phyloP scores from a whole-genome alignment of 176 grass and related monocot genomes.

The Coix lacrymajobi region DNA sequence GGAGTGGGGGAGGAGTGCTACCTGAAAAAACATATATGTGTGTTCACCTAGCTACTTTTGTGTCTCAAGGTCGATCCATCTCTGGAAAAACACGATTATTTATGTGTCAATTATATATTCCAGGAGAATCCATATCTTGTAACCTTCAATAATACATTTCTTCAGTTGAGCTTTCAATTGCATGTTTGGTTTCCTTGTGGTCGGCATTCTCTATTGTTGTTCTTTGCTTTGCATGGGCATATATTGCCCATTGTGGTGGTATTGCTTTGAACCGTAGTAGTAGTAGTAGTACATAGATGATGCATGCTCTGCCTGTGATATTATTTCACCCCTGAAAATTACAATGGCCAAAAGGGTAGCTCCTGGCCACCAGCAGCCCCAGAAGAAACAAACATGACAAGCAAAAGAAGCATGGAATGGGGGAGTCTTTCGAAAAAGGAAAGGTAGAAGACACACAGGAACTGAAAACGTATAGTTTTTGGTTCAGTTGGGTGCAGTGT shows the following conservation, averaged over 20 bases:
- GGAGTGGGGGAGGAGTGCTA: neutral
- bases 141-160: neutral
- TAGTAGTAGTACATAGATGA: neutral
- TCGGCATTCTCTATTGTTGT: neutral
- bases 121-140: neutral
- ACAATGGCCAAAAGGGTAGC: neutral
- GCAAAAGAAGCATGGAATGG: slow-evolving; percentile 34
- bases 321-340: neutral
- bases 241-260: neutral
- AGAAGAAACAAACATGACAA: slow-evolving; percentile 29
- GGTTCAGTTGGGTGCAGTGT: slow-evolving; percentile 2
- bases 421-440: slow-evolving; percentile 17
- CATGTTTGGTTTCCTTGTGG: neutral
- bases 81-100: neutral
- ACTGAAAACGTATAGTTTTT: slow-evolving; percentile 13
- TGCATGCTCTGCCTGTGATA: neutral
- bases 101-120: neutral
- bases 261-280: neutral
- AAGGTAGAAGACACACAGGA: neutral
- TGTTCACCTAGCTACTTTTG: neutral
- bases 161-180: neutral
- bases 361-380: neutral
- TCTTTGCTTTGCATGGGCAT: neutral
- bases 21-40: slow-evolving; percentile 2
- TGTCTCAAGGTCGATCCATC: slow-evolving; percentile 10